Evolutionary conservation across 73 alveolate genomes (phyloP), one percentile per base, ranked within the genome.

Genomic region (Uronychia binucleata): DNA sequence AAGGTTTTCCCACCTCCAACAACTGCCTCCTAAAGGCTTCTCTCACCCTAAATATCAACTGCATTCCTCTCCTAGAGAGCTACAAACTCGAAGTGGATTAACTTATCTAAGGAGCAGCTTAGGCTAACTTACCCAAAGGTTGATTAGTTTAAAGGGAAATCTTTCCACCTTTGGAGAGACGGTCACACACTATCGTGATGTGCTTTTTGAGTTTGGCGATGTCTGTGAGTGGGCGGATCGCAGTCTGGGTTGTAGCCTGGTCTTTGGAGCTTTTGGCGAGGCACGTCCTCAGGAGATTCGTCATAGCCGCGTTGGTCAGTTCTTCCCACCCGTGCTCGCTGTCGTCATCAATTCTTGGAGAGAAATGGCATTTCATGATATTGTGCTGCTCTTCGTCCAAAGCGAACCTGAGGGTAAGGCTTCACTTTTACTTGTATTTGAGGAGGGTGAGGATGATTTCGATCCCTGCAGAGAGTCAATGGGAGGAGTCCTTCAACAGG

Each of bases 261-360:
- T 88, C 94, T 82, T 88, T 88, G 19, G 74, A 34, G 26, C 77
- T 33, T 46, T 92, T 92, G 0, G 95, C 95, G 11, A 92, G 77
- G 29, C 89, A 59, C 0, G 95, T 88, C 74, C 84, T 88, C n/a
- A 92, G 83, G 30, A 92, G 85, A 35, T 79, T 79, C 1, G 97
- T 92, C 94, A 92, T 84, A 29, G 94, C 93, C 28, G 93, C 92
- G 46, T 89, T 90, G 14, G 97, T 89, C 14, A 33, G 76, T 34
- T 92, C 97, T 81, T 92, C 95, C 95, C 97, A 92, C 0, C 98
- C 98, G 60, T 88, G 88, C 78, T 93, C 98, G 57, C 90, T 89
- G 59, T 86, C 82, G 77, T 86, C 91, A 29, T 85, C 88, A 11
- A 93, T 80, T 77, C 80, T 90, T 19, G 96, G 88, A 0, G 93